These are phyloP conservation scores for Daldinia grandis DNA, from an alignment of 495 filamentous ascomycete genomes.

Conservation along the genomic window DNA sequence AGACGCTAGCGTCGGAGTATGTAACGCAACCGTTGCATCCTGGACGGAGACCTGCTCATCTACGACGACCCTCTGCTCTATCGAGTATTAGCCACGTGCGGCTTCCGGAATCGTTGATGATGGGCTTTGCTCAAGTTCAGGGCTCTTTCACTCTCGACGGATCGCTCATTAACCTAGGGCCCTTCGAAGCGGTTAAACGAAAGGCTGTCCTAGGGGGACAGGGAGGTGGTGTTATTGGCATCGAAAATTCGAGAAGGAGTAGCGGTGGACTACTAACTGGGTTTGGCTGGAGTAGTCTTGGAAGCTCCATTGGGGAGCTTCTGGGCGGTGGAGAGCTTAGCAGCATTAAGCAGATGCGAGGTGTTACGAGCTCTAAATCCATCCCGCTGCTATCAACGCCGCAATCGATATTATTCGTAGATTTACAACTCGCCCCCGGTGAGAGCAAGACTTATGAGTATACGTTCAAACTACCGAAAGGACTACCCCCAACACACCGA, in stretches of 20 bases:
- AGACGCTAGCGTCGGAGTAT: constrained; percentile 93
- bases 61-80: constrained; percentile 69
- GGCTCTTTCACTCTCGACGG: constrained; percentile 92
- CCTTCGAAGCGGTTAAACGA: constrained; percentile 94
- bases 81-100: constrained; percentile 54
- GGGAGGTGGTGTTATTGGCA: constrained; percentile 80
- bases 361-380: constrained; percentile 76
- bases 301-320: constrained; percentile 86
- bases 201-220: constrained; percentile 91
- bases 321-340: constrained; percentile 86
- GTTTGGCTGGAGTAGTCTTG: constrained; percentile 88
- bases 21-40: constrained; percentile 62
- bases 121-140: constrained; percentile 96
- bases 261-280: constrained; percentile 85
- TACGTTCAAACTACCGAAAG: constrained; percentile 82
- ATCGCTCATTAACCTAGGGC: constrained; percentile 85
- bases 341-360: constrained; percentile 93
- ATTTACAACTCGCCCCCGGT: constrained; percentile 84
- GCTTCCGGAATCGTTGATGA: constrained; percentile 82
- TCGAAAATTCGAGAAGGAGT: constrained; percentile 77
- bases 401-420: constrained; percentile 97
- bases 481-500: constrained; percentile 87
- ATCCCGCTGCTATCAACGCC: constrained; percentile 92
- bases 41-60: constrained; percentile 62
- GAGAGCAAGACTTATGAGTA: constrained; percentile 90